These are phyloP conservation scores for Alternaria gansuensis DNA, from an alignment of 2,329 filamentous ascomycete species.

Conservation along the genomic window DNA sequence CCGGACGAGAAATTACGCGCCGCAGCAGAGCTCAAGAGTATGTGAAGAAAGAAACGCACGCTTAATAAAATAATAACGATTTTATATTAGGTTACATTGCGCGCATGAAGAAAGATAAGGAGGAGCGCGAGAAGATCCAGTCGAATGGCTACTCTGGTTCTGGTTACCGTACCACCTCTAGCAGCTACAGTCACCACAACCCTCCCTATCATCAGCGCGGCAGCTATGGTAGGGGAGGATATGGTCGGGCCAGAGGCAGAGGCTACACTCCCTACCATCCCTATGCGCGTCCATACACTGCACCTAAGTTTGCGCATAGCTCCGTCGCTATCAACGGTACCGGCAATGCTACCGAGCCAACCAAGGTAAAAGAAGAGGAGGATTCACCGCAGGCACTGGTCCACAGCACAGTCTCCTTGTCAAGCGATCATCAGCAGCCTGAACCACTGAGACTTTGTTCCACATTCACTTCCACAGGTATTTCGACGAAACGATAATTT, in stretches of 20 bases:
- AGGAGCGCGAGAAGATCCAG: constrained; percentile 21
- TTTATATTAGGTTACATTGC: constrained; percentile 29
- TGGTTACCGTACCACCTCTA: constrained; percentile 5
- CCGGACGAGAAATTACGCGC: constrained; percentile 33
- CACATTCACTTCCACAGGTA: constrained; percentile 48
- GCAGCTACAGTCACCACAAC: constrained; percentile 1
- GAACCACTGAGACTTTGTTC: constrained; percentile 33
- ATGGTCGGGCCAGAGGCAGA: constrained; percentile 18
- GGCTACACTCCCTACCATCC: constrained; percentile 31
- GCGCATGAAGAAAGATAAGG: constrained; percentile 34
- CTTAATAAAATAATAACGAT: constrained; percentile 20
- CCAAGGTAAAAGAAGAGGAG: constrained; percentile 8
- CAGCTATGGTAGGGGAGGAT: constrained; percentile 8
- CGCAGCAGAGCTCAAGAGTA: constrained; percentile 41
- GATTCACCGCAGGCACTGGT: constrained; percentile 3
- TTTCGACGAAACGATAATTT: constrained; percentile 23
- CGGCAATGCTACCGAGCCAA: constrained; percentile 13
- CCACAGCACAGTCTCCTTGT: constrained; percentile 7
- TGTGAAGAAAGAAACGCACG: constrained; percentile 25
- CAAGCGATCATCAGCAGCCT: constrained; percentile 17
- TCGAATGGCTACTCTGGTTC: constrained; percentile 16
- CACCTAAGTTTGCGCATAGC: constrained; percentile 24
- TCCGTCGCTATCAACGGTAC: constrained; percentile 25
- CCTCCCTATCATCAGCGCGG: constrained; percentile 19
- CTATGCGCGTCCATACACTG: constrained; percentile 27